Evolutionary conservation across 208 protist species (phyloP).

Genomic region (Leishmania martiniquensis): DNA sequence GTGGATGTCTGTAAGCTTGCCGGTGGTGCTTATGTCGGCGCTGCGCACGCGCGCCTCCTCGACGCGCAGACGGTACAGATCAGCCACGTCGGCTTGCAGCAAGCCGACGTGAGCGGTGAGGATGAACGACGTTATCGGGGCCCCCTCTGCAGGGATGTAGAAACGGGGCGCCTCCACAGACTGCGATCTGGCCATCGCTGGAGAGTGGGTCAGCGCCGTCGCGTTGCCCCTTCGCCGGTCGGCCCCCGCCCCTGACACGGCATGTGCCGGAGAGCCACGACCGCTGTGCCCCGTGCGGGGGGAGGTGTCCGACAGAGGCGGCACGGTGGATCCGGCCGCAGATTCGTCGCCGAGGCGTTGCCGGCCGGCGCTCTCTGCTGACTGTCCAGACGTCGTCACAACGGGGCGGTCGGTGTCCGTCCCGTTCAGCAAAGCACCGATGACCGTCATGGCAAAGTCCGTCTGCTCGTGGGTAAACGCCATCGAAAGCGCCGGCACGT

Average conservation of each 20-base stretch:
- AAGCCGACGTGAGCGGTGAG: conserved; percentile 24
- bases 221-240: not conserved
- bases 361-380: not conserved
- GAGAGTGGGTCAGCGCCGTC: not conserved
- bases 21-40: conserved; percentile 20
- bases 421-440: conserved; percentile 52
- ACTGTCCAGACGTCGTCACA: not conserved
- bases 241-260: not conserved
- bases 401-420: not conserved
- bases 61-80: conserved; percentile 41
- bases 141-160: not conserved
- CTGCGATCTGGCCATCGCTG: not conserved
- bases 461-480: conserved; percentile 52
- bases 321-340: not conserved
- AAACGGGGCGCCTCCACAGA: not conserved
- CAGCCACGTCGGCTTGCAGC: conserved; percentile 39
- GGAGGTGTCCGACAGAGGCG: not conserved
- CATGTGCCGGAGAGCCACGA: not conserved
- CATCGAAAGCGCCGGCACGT: conserved; percentile 32
- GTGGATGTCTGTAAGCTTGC: conserved; percentile 13
- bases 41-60: conserved; percentile 30
- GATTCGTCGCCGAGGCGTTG: not conserved
- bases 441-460: conserved; percentile 62
- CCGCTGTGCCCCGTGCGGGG: not conserved
- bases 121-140: conserved; percentile 17